Evolutionary conservation across 2,329 filamentous ascomycete genomes (phyloP), one percentile per base, ranked within the genome.

Genomic region (Boeremia exigua): DNA sequence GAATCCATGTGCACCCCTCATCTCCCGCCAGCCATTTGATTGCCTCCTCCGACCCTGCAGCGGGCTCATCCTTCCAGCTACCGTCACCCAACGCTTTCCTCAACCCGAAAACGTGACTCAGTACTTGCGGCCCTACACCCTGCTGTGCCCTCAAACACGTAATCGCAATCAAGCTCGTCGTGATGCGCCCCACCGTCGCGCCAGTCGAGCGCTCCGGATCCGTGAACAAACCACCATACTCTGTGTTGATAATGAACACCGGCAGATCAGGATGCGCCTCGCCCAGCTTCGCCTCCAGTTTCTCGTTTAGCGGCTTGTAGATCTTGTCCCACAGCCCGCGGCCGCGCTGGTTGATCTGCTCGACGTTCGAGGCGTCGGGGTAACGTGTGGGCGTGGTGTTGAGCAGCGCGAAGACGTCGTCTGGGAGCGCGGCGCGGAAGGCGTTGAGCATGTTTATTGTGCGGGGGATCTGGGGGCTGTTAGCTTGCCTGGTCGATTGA

Each of bases 381-480:
- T 64, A 54, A 39, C 88, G 84, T 8, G 87, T 86, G 0, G 88
- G 79, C 27, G 68, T 76, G 0, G 80, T 86, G 53, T 81, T 81
- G 4, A 94, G 81, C 4, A 75, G 69, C 1, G 79, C 70, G 3
- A 79, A 72, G 4, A 92, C 78, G 5, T 82, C 75, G 0, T 77
- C 56, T 0, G 89, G 87, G 0, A 95, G 84, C 27, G 80, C 78
- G 34, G 82, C 79, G 66, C 84, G 81, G 80, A 93, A 92, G 23
- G 86, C 86, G 66, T 87, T 88, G 2, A 96, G 86, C 66, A 85
- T 88, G 81, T 95, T 95, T 79, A 95, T 95, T 25, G 88, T 89
- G 62, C 91, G 88, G 2, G 91, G 91, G 65, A 95, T 91, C 76
- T 84, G 17, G 32, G 8, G 3, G 14, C 8, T 8, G 23, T 57